Percentiles rank a stretch among this genome's conserved stretches.
phyloP scores from a whole-genome alignment of 495 filamentous ascomycete genomes.

The Xanthoparmelia taractica region DNA sequence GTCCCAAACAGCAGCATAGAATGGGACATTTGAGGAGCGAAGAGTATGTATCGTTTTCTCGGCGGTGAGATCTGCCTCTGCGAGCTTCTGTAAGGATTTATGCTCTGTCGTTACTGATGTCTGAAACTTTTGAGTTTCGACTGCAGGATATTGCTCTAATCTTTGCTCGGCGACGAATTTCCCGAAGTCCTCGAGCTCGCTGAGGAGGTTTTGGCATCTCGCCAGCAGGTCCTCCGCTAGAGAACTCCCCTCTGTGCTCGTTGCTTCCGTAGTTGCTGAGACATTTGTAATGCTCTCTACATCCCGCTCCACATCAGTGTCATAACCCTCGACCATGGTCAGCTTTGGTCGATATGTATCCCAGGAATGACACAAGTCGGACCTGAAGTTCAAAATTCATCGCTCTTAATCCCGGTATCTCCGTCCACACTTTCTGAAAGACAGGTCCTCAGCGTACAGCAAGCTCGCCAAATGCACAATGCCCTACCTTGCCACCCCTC shows the following conservation, averaged over 20 bases:
- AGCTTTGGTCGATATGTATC: too few species aligned
- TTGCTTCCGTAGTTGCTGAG: background rate
- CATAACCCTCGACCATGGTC: background rate
- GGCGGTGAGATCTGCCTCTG: constrained; percentile 24
- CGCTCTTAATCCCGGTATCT: constrained; percentile 9
- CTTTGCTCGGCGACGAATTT: constrained; percentile 34
- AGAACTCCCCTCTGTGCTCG: constrained; percentile 8
- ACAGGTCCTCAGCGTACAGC: too few species aligned
- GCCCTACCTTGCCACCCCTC: constrained; percentile 53
- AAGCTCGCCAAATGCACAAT: constrained; percentile 28
- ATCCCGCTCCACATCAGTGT: background rate
- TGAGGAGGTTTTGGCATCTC: constrained; percentile 39
- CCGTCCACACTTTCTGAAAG: constrained; percentile 3
- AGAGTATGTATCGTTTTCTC: constrained; percentile 39
- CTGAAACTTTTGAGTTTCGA: constrained; percentile 46
- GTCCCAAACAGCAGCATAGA: constrained; percentile 49
- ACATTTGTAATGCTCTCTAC: background rate
- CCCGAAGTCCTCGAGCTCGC: constrained; percentile 43
- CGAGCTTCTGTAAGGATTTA: constrained; percentile 41
- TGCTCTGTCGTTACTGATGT: constrained; percentile 43
- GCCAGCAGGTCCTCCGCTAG: constrained; percentile 31
- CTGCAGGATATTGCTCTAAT: constrained; percentile 42
- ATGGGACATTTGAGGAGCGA: constrained; percentile 51
- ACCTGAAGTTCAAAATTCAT: background rate
- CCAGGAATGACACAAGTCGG: too few species aligned